A percentile compares a stretch with the other conserved stretches of the same genome.
Conservation (phyloP, 805 yeast species). For the Nakazawaea ambrosiae region DNA sequence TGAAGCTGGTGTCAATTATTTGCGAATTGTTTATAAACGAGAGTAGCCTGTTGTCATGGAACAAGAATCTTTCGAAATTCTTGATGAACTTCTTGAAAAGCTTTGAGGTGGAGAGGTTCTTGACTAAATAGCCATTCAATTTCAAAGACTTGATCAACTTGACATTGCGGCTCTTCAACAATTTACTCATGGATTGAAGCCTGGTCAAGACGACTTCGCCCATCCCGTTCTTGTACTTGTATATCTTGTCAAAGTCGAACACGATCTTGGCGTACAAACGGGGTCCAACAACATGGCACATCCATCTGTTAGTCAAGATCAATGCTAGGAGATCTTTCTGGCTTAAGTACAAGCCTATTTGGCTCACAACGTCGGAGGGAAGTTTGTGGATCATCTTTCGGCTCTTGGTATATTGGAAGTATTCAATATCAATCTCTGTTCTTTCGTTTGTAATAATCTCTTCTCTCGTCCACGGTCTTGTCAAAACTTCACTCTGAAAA, state of each 20-base stretch:
- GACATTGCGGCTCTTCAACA: background rate
- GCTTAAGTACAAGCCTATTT: background rate
- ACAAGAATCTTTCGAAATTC: slow-evolving; percentile 1
- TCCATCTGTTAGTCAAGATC: background rate
- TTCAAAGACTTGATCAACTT: background rate
- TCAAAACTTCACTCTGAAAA: no score
- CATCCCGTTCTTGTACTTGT: background rate
- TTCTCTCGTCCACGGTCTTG: no score
- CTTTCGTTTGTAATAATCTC: no score
- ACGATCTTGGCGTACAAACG: slow-evolving; percentile 2
- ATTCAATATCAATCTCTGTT: no score
- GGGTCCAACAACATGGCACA: background rate
- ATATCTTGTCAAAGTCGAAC: slow-evolving; percentile 6
- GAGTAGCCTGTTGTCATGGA: background rate
- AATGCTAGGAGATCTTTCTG: slow-evolving; percentile 4
- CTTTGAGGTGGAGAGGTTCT: slow-evolving; percentile 1
- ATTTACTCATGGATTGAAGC: slow-evolving; percentile 1
- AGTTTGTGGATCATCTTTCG: background rate
- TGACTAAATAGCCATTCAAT: slow-evolving; percentile 4
- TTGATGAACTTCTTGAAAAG: slow-evolving; percentile 1
- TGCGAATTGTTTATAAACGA: slow-evolving; percentile 5
- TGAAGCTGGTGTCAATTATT: slow-evolving; percentile 1
- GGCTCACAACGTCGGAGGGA: background rate
- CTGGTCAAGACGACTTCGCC: background rate
- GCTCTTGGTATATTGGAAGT: no score